Conservation (phyloP, 805 yeast genomes). For the Candida manassasensis region DNA sequence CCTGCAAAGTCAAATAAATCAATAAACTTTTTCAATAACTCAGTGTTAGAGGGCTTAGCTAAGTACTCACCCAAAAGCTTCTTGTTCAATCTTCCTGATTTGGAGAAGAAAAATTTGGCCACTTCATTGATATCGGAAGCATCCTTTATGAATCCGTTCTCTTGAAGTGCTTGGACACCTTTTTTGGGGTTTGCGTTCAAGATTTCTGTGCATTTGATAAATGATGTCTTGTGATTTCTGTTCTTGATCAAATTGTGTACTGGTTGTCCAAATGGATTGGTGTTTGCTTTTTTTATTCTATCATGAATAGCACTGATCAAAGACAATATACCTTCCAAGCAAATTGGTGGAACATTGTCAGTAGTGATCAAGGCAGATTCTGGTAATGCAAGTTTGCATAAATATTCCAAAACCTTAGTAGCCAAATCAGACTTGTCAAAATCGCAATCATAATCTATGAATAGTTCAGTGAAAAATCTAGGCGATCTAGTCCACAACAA, state of each 20-base stretch:
- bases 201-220: slow-evolving; percentile 65
- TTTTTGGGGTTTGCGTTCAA: slow-evolving; percentile 77
- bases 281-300: slow-evolving; percentile 32
- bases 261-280: slow-evolving; percentile 7
- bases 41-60: slow-evolving; percentile 67
- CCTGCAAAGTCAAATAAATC: slow-evolving; percentile 68
- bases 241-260: slow-evolving; percentile 35
- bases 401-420: slow-evolving; percentile 57
- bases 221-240: slow-evolving; percentile 61
- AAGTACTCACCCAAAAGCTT: slow-evolving; percentile 81
- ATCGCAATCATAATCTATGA: slow-evolving; percentile 85
- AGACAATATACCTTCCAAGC: slow-evolving; percentile 80
- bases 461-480: slow-evolving; percentile 66
- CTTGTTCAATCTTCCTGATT: slow-evolving; percentile 81
- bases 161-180: slow-evolving; percentile 65
- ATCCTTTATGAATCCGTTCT: slow-evolving; percentile 56
- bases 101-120: slow-evolving; percentile 70
- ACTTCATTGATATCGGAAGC: slow-evolving; percentile 51
- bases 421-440: slow-evolving; percentile 80
- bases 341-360: slow-evolving; percentile 86
- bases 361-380: slow-evolving; percentile 78
- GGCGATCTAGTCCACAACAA: slow-evolving; percentile 80
- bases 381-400: slow-evolving; percentile 77
- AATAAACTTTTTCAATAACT: slow-evolving; percentile 61
- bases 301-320: slow-evolving; percentile 61